Evolutionary conservation across 2,329 filamentous ascomycete genomes (phyloP).

Genomic region (Penicillium expansum): DNA sequence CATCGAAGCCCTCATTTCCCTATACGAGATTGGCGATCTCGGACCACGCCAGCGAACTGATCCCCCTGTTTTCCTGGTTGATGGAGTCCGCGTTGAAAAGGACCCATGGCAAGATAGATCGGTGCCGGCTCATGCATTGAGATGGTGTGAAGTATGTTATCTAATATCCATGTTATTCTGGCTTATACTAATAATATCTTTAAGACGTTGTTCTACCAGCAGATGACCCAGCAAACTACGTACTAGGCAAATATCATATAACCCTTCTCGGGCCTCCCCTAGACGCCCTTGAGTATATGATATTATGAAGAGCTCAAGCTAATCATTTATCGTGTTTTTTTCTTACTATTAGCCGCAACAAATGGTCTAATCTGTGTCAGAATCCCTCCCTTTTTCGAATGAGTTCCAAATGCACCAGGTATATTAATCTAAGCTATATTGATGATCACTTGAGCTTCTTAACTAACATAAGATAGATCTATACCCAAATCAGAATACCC

Average conservation of each 20-base stretch:
- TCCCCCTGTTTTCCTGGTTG: constrained; percentile 1
- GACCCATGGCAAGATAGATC: not conserved
- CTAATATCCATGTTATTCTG: not conserved
- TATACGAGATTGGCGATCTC: constrained; percentile 7
- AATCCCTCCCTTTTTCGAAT: too few relatives aligned
- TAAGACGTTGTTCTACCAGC: constrained; percentile 1
- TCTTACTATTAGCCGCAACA: too few relatives aligned
- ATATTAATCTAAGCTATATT: too few relatives aligned
- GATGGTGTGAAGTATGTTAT: not conserved
- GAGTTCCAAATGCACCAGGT: too few relatives aligned
- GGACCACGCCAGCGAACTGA: constrained; percentile 1
- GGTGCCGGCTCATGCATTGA: not conserved
- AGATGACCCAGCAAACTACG: not conserved
- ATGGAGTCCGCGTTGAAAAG: not conserved
- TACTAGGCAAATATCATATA: constrained; percentile 5
- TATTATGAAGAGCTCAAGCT: too few relatives aligned
- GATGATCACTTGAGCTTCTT: too few relatives aligned
- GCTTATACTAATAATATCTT: not conserved
- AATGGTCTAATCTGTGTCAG: too few relatives aligned
- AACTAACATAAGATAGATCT: too few relatives aligned
- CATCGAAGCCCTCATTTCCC: constrained; percentile 5
- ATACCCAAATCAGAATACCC: too few relatives aligned
- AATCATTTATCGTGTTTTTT: too few relatives aligned
- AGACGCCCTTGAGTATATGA: not conserved
- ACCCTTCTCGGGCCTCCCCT: not conserved